Base-by-base conservation (phyloP, 345 rosid genomes). In the Eucalyptus cloeziana region DNA sequence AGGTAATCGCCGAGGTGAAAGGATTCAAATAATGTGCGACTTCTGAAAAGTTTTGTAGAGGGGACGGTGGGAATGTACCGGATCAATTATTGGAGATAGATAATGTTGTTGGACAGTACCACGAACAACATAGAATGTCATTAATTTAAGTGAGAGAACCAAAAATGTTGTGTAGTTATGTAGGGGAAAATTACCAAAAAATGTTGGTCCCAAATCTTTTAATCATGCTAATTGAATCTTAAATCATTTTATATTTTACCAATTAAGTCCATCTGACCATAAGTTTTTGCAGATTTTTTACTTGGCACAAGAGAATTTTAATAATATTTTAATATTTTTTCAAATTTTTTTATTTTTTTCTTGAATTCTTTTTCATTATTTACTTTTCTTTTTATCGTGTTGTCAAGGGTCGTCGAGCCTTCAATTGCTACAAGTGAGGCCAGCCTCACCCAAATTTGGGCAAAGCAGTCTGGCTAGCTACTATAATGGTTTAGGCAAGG, bases 201-300 rank as follows among this genome's bases (percentile, higher is more conserved):
- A 60, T 12, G 7, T 5, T 60, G 15, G n/a, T 27, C 7, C 14
- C 0, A 25, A 2, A 27, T 1, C 1, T 27, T 27, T 27, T 12
- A 27, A 27, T 27, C 3, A 6, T 60, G 31, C 3, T 30, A 11
- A 13, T 56, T 56, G 1, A 60, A 3, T 10, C 7, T 27, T 60
- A 56, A 56, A 56, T 8, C 4, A 4, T 56, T 56, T 56, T 22
- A 56, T 2, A 2, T 56, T 56, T 56, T 24, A 1, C 1, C 5
- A 56, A 24, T 10, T 56, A 6, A 56, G 62, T 56, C 30, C 0
- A 24, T 56, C 1, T 22, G 1, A 24, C 12, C 58, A 52, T 19
- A 52, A 7, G 3, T 52, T 4, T 52, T 52, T 19, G 9, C 24
- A 52, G 24, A 19, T 52, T 4, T 52, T 52, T 22, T 12, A 56